Evolutionary conservation across 163 green algal species (phyloP), one percentile per base, ranked within the genome.

Genomic region (Chloromonas sp.): DNA sequence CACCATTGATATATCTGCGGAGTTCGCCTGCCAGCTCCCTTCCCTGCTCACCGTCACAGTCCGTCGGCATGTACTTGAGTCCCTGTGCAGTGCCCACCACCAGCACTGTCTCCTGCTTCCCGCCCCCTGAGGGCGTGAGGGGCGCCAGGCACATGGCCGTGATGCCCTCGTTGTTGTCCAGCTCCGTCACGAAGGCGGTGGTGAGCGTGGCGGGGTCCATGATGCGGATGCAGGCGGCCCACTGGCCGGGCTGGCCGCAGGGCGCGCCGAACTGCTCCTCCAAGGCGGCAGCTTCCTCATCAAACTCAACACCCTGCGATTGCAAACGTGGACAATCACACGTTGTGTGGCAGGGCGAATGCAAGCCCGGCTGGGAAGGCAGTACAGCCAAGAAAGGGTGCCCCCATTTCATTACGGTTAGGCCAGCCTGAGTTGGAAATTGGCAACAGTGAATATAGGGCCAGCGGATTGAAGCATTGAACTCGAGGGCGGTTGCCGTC

Each of bases 211-310:
- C 76, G 87, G 84, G 60, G 88, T 98, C 94, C 0, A 99, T 87
- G 0, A 99, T 86, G 8, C 95, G 90, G 15, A 99, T 61, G 90
- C 97, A 99, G 36, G 92, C 96, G 58, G 94, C 95, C 97, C 97
- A 99, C 88, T 96, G 91, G 14, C 66, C 94, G 90, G 11, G 90
- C 78, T 82, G 87, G 76, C 91, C 93, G 71, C 92, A 92, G 1
- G 95, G 92, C 8, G 93, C 87, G 0, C 96, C 96, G 88, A 96
- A 95, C 91, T 98, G 95, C 74, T 97, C 94, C 87, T 96, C 95
- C 83, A 90, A 82, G 13, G 92, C 92, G 36, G 91, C 92, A 57
- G 89, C 83, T 85, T 97, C 93, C 70, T 97, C 94, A 61, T 95
- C 91, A 83, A 95, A 91, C 89, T 98, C 96, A 61, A 92, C 83